These are phyloP conservation scores for Fraxinus greggii DNA, from an alignment of 305 asterid genomes.

Conservation along the genomic window DNA sequence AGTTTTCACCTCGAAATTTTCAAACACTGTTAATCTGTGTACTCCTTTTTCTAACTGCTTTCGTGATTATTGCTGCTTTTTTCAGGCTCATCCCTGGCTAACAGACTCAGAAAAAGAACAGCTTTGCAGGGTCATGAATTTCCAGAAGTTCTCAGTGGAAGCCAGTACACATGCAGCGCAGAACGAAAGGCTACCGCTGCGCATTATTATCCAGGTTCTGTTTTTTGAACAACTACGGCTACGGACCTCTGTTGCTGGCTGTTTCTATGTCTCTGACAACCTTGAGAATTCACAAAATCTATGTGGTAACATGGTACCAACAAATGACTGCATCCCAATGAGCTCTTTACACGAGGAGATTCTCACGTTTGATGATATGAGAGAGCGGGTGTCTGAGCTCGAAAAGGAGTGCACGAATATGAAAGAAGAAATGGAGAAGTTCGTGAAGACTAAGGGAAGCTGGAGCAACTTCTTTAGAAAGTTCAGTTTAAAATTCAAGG, in stretches of 20 bases:
- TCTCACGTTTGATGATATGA: constrained; percentile 4
- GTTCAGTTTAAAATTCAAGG: background rate
- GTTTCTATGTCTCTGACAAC: constrained; percentile 8
- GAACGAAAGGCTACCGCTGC: constrained; percentile 14
- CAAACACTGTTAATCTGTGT: background rate
- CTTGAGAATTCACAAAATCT: constrained; percentile 8
- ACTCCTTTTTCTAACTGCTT: background rate
- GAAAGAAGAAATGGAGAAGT: constrained; percentile 14
- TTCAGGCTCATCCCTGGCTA: constrained; percentile 19
- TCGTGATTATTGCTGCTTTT: background rate
- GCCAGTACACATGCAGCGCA: constrained; percentile 16
- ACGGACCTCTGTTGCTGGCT: constrained; percentile 12
- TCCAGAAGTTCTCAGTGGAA: constrained; percentile 13
- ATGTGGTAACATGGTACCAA: background rate
- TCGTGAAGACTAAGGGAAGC: constrained; percentile 14
- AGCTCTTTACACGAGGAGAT: background rate
- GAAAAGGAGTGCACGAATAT: constrained; percentile 20
- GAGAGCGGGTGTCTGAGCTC: constrained; percentile 10
- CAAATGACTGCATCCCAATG: background rate
- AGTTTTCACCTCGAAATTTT: background rate
- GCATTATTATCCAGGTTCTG: background rate
- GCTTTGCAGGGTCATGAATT: constrained; percentile 6
- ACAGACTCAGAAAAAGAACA: constrained; percentile 7
- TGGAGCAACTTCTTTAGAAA: constrained; percentile 9
- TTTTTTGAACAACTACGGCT: constrained; percentile 10